Conservation (phyloP, 2,329 filamentous ascomycete species). For the Fusarium transvaalense region DNA sequence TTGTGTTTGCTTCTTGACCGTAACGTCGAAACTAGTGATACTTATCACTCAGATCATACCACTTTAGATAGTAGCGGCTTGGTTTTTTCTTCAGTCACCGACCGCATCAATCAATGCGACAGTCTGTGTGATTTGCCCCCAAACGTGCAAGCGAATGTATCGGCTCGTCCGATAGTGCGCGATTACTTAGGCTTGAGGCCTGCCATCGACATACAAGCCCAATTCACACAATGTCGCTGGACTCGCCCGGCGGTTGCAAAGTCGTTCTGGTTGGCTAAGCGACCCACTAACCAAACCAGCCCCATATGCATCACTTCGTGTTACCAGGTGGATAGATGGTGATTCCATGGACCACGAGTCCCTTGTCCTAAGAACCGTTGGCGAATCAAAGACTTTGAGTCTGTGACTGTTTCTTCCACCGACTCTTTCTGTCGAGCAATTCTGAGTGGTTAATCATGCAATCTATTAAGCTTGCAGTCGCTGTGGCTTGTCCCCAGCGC, state of each 20-base stretch:
- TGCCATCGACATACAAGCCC: slow-evolving; percentile 17
- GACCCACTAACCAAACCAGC: slow-evolving; percentile 7
- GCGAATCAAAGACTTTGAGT: slow-evolving; percentile 3
- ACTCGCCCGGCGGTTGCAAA: slow-evolving; percentile 30
- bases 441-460: slow-evolving; percentile 32
- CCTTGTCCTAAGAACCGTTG: slow-evolving; percentile 8
- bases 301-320: slow-evolving; percentile 26
- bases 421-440: slow-evolving; percentile 11
- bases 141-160: slow-evolving; percentile 32
- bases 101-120: slow-evolving; percentile 25
- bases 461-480: slow-evolving; percentile 27
- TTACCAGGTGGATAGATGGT: slow-evolving; percentile 28
- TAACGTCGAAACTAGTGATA: slow-evolving; percentile 20
- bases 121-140: slow-evolving; percentile 37
- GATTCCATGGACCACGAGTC: neutral
- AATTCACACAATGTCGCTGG: slow-evolving; percentile 3
- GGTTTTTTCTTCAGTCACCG: slow-evolving; percentile 23
- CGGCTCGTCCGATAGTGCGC: slow-evolving; percentile 43
- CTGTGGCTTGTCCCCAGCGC: slow-evolving; percentile 12
- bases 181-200: slow-evolving; percentile 36
- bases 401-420: slow-evolving; percentile 3
- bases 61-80: slow-evolving; percentile 17
- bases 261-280: slow-evolving; percentile 30
- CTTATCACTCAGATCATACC: slow-evolving; percentile 27
- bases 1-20: slow-evolving; percentile 10